Percentiles rank a stretch among this genome's conserved stretches.
phyloP scores from a whole-genome alignment of 768 basidiomycete genomes.

The Obba rivulosa region DNA sequence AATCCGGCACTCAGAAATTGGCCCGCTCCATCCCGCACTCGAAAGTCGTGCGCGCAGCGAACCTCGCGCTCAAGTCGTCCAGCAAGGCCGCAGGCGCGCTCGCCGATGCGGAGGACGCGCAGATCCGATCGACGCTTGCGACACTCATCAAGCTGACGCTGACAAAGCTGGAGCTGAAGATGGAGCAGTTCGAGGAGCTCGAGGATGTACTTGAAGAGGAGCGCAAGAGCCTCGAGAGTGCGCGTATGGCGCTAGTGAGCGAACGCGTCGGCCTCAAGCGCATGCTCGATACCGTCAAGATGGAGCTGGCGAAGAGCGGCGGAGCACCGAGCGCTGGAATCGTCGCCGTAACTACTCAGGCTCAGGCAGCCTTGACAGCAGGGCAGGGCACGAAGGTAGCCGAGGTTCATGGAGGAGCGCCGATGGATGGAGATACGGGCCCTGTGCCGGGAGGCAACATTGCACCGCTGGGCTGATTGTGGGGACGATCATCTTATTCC shows the following conservation, averaged over 20 bases:
- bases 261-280: slow-evolving; percentile 72
- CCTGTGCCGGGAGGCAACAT: slow-evolving; percentile 46
- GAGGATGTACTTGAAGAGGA: slow-evolving; percentile 92
- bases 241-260: slow-evolving; percentile 70
- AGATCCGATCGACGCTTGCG: slow-evolving; percentile 74
- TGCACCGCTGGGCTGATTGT: slow-evolving; percentile 10
- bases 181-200: slow-evolving; percentile 90
- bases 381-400: slow-evolving; percentile 55
- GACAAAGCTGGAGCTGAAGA: slow-evolving; percentile 92
- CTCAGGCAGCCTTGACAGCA: slow-evolving; percentile 41
- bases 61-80: slow-evolving; percentile 84
- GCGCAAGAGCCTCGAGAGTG: slow-evolving; percentile 76
- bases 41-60: slow-evolving; percentile 76
- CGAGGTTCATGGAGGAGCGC: slow-evolving; percentile 43
- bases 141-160: slow-evolving; percentile 79
- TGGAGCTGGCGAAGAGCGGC: slow-evolving; percentile 50
- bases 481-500: not conserved
- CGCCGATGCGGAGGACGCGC: slow-evolving; percentile 75
- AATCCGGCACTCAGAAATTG: slow-evolving; percentile 28
- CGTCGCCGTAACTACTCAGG: slow-evolving; percentile 27
- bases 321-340: slow-evolving; percentile 13
- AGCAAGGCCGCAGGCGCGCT: slow-evolving; percentile 78
- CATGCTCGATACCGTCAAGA: slow-evolving; percentile 61
- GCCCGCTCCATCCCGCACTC: slow-evolving; percentile 54
- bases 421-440: slow-evolving; percentile 47